These are phyloP conservation scores for Rosa chinensis DNA, from an alignment of 306 rosid genomes.

Conservation along the genomic window DNA sequence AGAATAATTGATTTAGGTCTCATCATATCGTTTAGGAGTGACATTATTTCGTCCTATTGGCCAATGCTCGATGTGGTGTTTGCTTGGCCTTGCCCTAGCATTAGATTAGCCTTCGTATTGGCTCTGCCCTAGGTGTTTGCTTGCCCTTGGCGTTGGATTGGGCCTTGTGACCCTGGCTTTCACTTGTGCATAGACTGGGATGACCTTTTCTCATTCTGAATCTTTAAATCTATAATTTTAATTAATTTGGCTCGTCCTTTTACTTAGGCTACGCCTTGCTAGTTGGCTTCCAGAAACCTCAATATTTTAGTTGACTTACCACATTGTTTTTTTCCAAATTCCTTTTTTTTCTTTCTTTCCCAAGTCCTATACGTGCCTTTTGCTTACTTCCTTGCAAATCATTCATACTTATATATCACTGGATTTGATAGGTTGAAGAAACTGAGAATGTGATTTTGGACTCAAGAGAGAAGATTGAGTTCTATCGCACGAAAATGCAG, in stretches of 20 bases:
- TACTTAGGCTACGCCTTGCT: not conserved
- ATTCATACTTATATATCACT: not conserved
- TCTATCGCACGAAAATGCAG: conserved; percentile 89
- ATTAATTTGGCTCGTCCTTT: not conserved
- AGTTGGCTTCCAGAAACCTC: not conserved
- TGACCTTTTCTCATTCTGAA: not conserved
- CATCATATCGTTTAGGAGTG: not conserved
- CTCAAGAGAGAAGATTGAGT: conserved; percentile 81
- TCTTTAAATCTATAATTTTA: not conserved
- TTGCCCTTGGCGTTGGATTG: not conserved
- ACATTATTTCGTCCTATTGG: not conserved
- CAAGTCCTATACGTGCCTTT: not conserved
- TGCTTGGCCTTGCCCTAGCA: not conserved
- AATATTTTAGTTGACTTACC: not conserved
- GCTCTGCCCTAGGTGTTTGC: not conserved
- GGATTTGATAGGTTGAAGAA: conserved; percentile 54
- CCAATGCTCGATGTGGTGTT: not conserved
- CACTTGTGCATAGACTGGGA: not conserved
- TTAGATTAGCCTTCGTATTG: not conserved
- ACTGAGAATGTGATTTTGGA: conserved; percentile 62
- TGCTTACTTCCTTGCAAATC: not conserved
- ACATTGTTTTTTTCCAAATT: not conserved
- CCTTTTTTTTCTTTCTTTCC: not conserved
- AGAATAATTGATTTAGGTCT: not conserved
- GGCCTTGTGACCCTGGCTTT: not conserved